Percentiles rank a stretch among this genome's conserved stretches.
These are phyloP conservation scores for Calonectria honghensis DNA, from an alignment of 2,329 filamentous ascomycete genomes.

Conservation along the genomic window DNA sequence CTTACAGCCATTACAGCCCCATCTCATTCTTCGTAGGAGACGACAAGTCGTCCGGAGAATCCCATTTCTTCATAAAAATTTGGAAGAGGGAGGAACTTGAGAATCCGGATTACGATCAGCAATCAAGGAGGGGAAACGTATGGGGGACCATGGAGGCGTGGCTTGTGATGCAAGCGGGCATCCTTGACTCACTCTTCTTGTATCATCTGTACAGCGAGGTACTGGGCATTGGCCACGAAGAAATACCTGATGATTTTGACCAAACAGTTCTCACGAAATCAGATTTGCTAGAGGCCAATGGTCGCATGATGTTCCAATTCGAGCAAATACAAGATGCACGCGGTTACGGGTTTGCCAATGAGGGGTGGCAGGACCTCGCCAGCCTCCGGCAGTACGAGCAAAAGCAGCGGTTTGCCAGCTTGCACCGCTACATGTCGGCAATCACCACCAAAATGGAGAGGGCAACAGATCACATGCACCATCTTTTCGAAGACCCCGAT, in stretches of 20 bases:
- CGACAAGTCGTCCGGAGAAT: neutral
- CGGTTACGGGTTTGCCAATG: neutral
- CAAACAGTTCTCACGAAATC: neutral
- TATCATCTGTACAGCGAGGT: conserved; percentile 34
- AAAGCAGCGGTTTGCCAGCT: neutral
- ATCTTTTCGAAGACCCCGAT: conserved; percentile 47
- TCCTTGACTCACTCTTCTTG: conserved; percentile 45
- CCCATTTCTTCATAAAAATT: neutral
- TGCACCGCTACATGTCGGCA: conserved; percentile 24
- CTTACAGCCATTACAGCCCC: conserved; percentile 27
- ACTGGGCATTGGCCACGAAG: neutral
- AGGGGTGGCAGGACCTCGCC: conserved; percentile 42
- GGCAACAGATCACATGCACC: conserved; percentile 43
- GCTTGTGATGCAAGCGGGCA: conserved; percentile 46
- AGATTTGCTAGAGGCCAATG: conserved; percentile 4
- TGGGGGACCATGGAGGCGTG: conserved; percentile 45
- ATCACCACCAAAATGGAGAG: conserved; percentile 31
- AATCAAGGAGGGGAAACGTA: neutral
- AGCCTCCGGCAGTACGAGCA: conserved; percentile 44
- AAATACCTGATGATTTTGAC: neutral
- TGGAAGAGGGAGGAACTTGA: neutral
- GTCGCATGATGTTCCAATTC: neutral
- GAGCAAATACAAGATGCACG: neutral
- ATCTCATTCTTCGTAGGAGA: conserved; percentile 12
- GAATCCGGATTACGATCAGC: neutral